These are phyloP conservation scores for Stropharia rugosoannulata DNA, from an alignment of 768 basidiomycete genomes.

Conservation along the genomic window DNA sequence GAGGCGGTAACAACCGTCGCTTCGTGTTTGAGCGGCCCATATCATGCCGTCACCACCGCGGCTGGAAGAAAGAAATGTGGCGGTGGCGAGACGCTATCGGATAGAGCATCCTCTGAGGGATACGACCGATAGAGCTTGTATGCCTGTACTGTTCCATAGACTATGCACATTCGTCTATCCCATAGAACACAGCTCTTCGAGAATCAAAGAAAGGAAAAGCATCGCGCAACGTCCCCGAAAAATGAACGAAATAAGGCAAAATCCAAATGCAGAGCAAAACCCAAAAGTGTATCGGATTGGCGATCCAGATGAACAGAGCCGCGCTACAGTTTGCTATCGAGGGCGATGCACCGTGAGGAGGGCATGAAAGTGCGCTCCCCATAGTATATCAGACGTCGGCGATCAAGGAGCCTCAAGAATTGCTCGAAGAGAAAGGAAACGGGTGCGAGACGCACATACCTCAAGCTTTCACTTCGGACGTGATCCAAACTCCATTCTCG, in stretches of 20 bases:
- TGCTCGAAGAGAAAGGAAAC: background rate
- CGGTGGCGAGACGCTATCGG: background rate
- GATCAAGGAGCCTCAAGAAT: background rate
- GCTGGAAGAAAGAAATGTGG: background rate
- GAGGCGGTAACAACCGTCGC: too few relatives aligned
- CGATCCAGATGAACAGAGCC: background rate
- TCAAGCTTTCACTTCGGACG: constrained; percentile 40
- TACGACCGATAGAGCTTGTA: background rate
- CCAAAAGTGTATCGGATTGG: background rate
- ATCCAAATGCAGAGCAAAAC: background rate
- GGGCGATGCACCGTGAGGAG: background rate
- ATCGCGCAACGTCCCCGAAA: background rate
- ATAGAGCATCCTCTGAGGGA: background rate
- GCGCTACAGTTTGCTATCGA: background rate
- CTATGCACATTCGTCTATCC: background rate
- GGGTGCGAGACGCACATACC: constrained; percentile 8
- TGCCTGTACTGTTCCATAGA: background rate
- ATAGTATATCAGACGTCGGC: background rate
- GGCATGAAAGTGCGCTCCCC: background rate
- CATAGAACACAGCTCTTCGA: background rate
- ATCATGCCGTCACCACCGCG: background rate
- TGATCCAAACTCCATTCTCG: constrained; percentile 90
- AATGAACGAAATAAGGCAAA: background rate
- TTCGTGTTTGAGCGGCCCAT: too few relatives aligned
- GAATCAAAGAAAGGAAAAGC: background rate